Evolutionary conservation across 352 stramenopile genomes (phyloP), one percentile per base, ranked within the genome.

Genomic region (Phytopythium sindhum): DNA sequence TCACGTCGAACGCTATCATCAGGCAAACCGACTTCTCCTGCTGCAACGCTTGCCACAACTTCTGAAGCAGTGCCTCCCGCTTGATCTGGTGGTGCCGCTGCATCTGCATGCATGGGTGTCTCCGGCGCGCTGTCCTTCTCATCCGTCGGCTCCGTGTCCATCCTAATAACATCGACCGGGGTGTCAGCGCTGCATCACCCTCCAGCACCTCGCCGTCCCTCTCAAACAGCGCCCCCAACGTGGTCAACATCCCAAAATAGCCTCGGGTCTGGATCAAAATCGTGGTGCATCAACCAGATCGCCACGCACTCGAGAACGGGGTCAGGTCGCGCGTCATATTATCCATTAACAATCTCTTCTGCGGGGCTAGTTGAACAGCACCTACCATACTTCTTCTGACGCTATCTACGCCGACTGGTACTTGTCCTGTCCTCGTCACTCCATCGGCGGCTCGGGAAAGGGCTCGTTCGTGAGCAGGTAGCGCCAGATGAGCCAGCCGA

Each of bases 401-500:
- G 6, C 19, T 9, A n/a, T n/a, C n/a, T n/a, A n/a, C n/a, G n/a
- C n/a, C n/a, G n/a, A n/a, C n/a, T n/a, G n/a, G n/a, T n/a, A n/a
- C n/a, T n/a, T n/a, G n/a, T n/a, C n/a, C n/a, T n/a, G n/a, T n/a
- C n/a, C 26, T 37, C n/a, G 35, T 86, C 60, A 90, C 31, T 90
- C 84, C 52, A 82, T 53, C 8, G 66, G 51, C 9, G 77, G 66
- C 64, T 93, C 85, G 8, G 85, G 85, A 63, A 93, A 93, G 11
- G 82, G 85, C 69, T 88, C 77, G 62, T 93, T 93, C 33, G 83
- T 90, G 42, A 93, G 80, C 69, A 93, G 50, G 63, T 93, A 93
- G 42, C 85, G 82, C 85, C 85, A 93, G 57, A 93, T 93, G 59
- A 93, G 73, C 85, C 85, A 93, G 29, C 85, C 85, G 57, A 93